Conservation (phyloP, 2,329 filamentous ascomycete genomes). For the Sporothrix sp. region DNA sequence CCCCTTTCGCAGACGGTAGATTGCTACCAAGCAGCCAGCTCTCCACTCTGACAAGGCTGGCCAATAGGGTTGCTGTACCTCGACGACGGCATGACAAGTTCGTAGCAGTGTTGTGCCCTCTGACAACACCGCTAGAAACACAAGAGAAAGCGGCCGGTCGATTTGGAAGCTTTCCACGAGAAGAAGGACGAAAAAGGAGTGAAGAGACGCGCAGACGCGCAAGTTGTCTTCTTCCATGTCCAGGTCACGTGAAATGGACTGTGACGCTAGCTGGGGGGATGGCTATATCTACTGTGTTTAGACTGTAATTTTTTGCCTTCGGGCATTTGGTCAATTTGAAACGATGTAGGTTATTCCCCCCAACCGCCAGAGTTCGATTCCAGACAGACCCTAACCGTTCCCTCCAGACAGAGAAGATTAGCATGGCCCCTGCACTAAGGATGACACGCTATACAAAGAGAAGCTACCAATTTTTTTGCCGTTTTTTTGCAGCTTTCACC, state of each 20-base stretch:
- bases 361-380: slow-evolving; percentile 13
- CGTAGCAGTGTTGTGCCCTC: no score
- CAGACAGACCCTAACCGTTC: slow-evolving; percentile 7
- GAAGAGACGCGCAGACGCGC: no score
- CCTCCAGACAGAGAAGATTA: slow-evolving; percentile 20
- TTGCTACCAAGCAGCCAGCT: slow-evolving; percentile 3
- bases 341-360: slow-evolving; percentile 18
- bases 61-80: no score
- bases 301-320: slow-evolving; percentile 16
- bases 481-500: neutral
- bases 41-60: slow-evolving; percentile 7
- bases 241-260: no score
- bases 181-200: no score
- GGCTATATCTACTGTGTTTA: neutral
- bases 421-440: slow-evolving; percentile 56
- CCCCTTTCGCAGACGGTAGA: neutral
- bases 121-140: no score
- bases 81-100: no score
- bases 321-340: slow-evolving; percentile 24
- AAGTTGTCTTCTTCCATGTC: no score
- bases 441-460: slow-evolving; percentile 70
- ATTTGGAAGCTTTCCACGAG: no score
- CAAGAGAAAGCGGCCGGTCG: no score
- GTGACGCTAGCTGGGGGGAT: neutral
- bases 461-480: slow-evolving; percentile 57